Conservation (phyloP, 140 eudicot genomes). For the Flaveria floridana region DNA sequence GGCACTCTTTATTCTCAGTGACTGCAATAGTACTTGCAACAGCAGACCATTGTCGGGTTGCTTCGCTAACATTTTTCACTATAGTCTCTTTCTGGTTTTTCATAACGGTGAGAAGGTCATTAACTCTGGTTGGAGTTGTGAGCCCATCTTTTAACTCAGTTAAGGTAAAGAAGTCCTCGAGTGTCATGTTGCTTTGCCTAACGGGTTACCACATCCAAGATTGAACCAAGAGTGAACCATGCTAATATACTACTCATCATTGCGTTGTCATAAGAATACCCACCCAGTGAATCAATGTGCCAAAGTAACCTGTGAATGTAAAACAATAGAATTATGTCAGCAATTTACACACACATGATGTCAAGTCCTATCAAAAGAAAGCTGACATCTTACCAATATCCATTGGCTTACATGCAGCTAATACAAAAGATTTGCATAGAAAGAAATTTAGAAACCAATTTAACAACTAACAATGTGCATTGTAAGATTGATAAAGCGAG, state of each 20-base stretch:
- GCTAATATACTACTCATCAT: conserved; percentile 26
- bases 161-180: conserved; percentile 73
- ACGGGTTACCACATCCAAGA: conserved; percentile 31
- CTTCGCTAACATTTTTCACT: conserved; percentile 45
- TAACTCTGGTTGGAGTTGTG: conserved; percentile 61
- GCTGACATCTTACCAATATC: background rate
- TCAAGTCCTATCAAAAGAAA: background rate
- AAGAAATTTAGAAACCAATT: background rate
- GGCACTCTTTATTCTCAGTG: conserved; percentile 71
- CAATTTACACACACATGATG: background rate
- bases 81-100: conserved; percentile 45
- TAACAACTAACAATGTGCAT: background rate
- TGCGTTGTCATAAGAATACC: background rate
- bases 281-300: conserved; percentile 7
- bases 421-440: background rate
- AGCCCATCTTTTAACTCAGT: conserved; percentile 86
- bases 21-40: conserved; percentile 70
- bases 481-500: background rate
- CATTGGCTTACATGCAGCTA: background rate
- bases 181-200: conserved; percentile 57
- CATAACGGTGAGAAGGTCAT: conserved; percentile 59
- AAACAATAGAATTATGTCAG: conserved; percentile 8
- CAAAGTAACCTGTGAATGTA: conserved; percentile 33
- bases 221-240: conserved; percentile 18
- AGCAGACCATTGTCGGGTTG: conserved; percentile 68